These are phyloP conservation scores for Rhodotorula sp. DNA, from an alignment of 1,284 basidiomycete species.

Conservation along the genomic window DNA sequence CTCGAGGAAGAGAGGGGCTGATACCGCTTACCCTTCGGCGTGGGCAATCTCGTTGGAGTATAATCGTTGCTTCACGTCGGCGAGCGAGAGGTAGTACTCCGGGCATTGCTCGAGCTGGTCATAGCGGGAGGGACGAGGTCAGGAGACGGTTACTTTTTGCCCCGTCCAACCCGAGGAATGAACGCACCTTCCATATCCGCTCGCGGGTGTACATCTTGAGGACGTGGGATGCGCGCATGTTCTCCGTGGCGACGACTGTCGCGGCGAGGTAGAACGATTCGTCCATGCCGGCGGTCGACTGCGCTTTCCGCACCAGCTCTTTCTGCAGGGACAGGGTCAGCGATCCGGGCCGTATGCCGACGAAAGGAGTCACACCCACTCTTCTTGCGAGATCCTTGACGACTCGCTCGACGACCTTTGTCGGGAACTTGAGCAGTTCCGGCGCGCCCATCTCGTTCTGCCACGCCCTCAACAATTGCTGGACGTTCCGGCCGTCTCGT, in stretches of 20 bases:
- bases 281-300: slow-evolving; percentile 18
- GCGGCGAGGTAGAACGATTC: slow-evolving; percentile 33
- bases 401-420: slow-evolving; percentile 27
- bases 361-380: no score
- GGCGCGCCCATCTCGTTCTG: slow-evolving; percentile 39
- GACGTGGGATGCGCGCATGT: slow-evolving; percentile 37
- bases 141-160: background rate
- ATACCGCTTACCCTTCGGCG: slow-evolving; percentile 25
- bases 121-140: background rate
- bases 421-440: slow-evolving; percentile 34
- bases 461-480: slow-evolving; percentile 28
- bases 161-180: rapidly evolving
- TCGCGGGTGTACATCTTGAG: slow-evolving; percentile 33
- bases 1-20: background rate
- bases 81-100: slow-evolving; percentile 29
- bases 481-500: slow-evolving; percentile 21
- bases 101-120: slow-evolving; percentile 36
- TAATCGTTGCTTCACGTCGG: slow-evolving; percentile 26
- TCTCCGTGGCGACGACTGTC: slow-evolving; percentile 34
- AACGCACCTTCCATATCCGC: slow-evolving; percentile 36
- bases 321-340: slow-evolving; percentile 16
- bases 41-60: slow-evolving; percentile 32
- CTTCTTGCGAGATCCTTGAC: slow-evolving; percentile 26
- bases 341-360: no score
- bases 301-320: slow-evolving; percentile 24